Evolutionary conservation across 2,329 filamentous ascomycete genomes (phyloP).

Genomic region (Sodiomyces alkalinus): DNA sequence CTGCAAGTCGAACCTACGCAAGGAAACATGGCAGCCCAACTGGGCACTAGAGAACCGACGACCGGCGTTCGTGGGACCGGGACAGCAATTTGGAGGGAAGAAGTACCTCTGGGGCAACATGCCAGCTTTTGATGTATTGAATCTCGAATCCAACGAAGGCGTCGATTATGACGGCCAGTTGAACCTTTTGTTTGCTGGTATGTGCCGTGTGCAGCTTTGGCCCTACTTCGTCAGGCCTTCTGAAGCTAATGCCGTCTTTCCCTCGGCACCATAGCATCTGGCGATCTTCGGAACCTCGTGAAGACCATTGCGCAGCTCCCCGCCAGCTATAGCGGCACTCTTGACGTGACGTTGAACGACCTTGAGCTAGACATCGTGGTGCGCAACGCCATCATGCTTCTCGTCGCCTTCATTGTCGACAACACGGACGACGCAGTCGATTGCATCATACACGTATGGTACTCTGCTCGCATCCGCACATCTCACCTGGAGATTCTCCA

Average conservation of each 20-base stretch:
- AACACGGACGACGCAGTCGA: slow-evolving; percentile 5
- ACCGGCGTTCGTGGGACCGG: slow-evolving; percentile 11
- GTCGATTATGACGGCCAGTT: slow-evolving; percentile 1
- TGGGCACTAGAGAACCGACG: slow-evolving; percentile 12
- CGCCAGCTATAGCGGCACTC: slow-evolving; percentile 8
- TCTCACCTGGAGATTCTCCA: slow-evolving; percentile 5
- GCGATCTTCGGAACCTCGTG: slow-evolving; percentile 26
- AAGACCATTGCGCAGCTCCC: slow-evolving; percentile 21
- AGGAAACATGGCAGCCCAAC: slow-evolving; percentile 13
- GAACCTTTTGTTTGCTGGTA: slow-evolving; percentile 4
- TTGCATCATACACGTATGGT: slow-evolving; percentile 10
- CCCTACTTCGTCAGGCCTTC: too few species aligned
- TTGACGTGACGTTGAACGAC: slow-evolving; percentile 23
- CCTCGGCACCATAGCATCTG: slow-evolving; percentile 19
- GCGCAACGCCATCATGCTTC: slow-evolving; percentile 22
- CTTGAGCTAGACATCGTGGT: slow-evolving; percentile 19
- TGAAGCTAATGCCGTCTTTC: not conserved
- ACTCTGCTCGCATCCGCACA: slow-evolving; percentile 6
- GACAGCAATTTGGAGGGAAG: too few species aligned
- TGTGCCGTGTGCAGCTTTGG: not conserved
- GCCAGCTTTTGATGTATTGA: slow-evolving; percentile 1
- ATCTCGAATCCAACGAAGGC: slow-evolving; percentile 5
- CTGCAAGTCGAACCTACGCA: slow-evolving; percentile 15
- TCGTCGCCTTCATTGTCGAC: slow-evolving; percentile 11
- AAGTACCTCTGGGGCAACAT: slow-evolving; percentile 8